Percentiles rank a stretch among this genome's conserved stretches.
phyloP scores from a whole-genome alignment of 352 stramenopile species.

The Globisporangium ultimum region DNA sequence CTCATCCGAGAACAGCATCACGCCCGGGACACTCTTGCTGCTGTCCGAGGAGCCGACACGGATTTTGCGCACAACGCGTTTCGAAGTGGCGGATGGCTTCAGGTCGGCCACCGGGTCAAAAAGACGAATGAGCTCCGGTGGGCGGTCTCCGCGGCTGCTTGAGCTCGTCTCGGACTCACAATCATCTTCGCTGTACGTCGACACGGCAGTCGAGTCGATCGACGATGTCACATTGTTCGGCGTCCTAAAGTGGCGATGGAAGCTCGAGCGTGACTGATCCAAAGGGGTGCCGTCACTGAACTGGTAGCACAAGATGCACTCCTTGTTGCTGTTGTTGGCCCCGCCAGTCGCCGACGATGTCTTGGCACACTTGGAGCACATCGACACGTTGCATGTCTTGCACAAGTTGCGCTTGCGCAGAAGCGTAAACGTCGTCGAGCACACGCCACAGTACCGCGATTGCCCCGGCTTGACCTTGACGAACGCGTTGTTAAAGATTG shows the following conservation, averaged over 20 bases:
- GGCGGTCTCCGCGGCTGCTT: conserved; percentile 18
- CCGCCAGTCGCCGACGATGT: conserved; percentile 8
- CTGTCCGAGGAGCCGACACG: conserved; percentile 45
- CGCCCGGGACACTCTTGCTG: conserved; percentile 32
- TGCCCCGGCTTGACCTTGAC: conserved; percentile 15
- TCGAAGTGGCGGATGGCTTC: neutral
- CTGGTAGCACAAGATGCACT: conserved; percentile 64
- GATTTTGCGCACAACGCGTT: conserved; percentile 20
- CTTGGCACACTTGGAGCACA: conserved; percentile 60
- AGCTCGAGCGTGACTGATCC: conserved; percentile 19
- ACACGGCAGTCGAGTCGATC: conserved; percentile 12
- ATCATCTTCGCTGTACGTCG: conserved; percentile 17
- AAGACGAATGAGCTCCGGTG: conserved; percentile 20
- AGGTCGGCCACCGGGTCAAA: conserved; percentile 13
- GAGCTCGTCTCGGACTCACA: conserved; percentile 5
- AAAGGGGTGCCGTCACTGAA: conserved; percentile 34
- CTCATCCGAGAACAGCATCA: conserved; percentile 65
- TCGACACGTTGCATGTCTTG: conserved; percentile 37
- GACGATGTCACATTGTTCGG: conserved; percentile 18
- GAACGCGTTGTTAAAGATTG: conserved; percentile 25
- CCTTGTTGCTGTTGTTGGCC: conserved; percentile 16
- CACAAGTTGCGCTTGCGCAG: conserved; percentile 62
- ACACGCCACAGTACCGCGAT: conserved; percentile 46
- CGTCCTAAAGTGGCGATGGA: conserved; percentile 26
- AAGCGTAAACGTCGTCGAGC: conserved; percentile 54